These are phyloP conservation scores for Boletus patriciae DNA, from an alignment of 768 basidiomycete genomes.

Conservation along the genomic window DNA sequence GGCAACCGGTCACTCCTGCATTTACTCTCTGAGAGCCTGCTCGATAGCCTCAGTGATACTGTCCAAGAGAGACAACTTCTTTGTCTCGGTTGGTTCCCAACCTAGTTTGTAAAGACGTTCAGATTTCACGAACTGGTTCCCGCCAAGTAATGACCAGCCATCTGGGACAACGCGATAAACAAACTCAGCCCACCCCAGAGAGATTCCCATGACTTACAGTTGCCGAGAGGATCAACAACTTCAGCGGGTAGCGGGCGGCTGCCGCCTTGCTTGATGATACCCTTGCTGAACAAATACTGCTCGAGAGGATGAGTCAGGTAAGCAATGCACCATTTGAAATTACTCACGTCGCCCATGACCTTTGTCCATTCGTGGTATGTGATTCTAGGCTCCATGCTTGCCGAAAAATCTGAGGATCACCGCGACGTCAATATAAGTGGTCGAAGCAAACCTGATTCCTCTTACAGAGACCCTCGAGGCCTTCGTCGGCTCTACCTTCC, in stretches of 20 bases:
- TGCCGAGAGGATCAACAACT: constrained; percentile 37
- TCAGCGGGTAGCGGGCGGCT: constrained; percentile 35
- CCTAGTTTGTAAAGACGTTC: constrained; percentile 39
- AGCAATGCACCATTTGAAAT: not conserved
- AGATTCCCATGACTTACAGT: constrained; percentile 33
- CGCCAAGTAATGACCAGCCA: constrained; percentile 43
- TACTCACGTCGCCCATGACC: constrained; percentile 40
- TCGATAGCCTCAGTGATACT: constrained; percentile 34
- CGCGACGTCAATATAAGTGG: not conserved
- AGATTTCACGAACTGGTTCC: constrained; percentile 38
- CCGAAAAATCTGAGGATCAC: constrained; percentile 35
- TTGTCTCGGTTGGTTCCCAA: constrained; percentile 37
- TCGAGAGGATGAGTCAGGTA: not conserved
- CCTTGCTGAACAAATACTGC: constrained; percentile 37
- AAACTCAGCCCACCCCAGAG: not conserved
- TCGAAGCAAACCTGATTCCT: not conserved
- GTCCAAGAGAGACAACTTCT: constrained; percentile 29
- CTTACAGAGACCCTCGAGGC: constrained; percentile 43
- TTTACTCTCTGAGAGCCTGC: constrained; percentile 12
- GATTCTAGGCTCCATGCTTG: constrained; percentile 31
- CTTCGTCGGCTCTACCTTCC: constrained; percentile 43
- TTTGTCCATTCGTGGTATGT: constrained; percentile 33
- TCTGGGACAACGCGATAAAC: constrained; percentile 22
- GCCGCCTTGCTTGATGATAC: constrained; percentile 35
- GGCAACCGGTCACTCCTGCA: not conserved